Base-by-base conservation (phyloP, 768 basidiomycete species). In the Leucosporidium scottii region DNA sequence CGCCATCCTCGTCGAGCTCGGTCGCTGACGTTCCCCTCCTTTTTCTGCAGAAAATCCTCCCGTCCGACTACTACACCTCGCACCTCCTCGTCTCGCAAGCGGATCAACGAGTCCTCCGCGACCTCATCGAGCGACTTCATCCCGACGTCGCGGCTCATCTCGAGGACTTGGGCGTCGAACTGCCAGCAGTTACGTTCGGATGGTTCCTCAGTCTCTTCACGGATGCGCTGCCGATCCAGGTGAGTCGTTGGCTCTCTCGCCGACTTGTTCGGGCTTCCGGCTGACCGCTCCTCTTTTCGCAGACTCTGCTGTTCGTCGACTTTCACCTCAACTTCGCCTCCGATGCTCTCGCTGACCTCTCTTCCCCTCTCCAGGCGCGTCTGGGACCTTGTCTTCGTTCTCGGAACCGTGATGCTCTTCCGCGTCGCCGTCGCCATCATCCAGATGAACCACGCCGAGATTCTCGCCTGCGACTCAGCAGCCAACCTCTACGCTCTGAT, bases 121-220 rank as follows among this genome's bases (percentile, higher is more conserved):
- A 96, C 74, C 91, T 90, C 69, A 88, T 97, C 5, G 85, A 86
- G 0, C 59, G 70, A 7, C 30, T 59, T 6, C 50, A 73, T 7
- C 74, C 74, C 31, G 61, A 64, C 13, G 55, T 75, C 17, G 84
- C 87, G 62, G 76, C 80, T 0, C 92, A 97, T 74, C 81, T 98
- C 48, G 83, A 82, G 2, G 83, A 87, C 18, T 84, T 94, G 1
- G 91, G 88, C 7, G 86, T 97, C 18, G 93, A 99, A 76, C 83
- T 99, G 3, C 86, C 87, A 4, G 93, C 93, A 0, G 91, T 97
- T 68, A 96, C 92, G 68, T 99, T 99, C 81, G 94, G 93, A 18
- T 99, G 96, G 96, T 96, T 97, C 79, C 80, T 99, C 30, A 93
- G 91, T 4, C 81, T 99, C 27, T 98, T 98, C 75, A 96, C 93